Conservation (phyloP, 139 green algal species). For the Micractinium sp. region DNA sequence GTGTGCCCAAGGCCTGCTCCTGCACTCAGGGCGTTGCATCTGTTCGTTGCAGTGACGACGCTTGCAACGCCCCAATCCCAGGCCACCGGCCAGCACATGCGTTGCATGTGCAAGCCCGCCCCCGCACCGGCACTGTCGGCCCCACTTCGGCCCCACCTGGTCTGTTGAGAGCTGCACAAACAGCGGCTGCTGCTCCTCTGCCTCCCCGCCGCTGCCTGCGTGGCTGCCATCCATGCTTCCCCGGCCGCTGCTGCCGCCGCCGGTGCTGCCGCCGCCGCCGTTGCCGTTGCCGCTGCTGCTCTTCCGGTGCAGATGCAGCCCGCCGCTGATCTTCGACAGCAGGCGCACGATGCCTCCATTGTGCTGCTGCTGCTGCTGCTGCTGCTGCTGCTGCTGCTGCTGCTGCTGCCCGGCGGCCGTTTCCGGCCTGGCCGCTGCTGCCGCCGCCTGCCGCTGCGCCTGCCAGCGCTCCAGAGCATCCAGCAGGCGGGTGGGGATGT, state of each 20-base stretch:
- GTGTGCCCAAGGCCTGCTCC: too few relatives aligned
- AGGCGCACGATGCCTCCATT: neutral
- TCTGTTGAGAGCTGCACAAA: slow-evolving; percentile 84
- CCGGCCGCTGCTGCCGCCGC: neutral
- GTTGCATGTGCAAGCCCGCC: neutral
- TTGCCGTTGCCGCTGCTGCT: neutral
- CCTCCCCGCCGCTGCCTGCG: neutral
- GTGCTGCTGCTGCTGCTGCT: neutral
- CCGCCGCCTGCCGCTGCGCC: neutral
- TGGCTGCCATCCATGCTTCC: neutral
- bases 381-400: neutral
- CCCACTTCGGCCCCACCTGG: slow-evolving; percentile 39
- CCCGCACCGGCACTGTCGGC: neutral
- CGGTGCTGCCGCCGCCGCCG: neutral
- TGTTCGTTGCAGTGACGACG: too few relatives aligned
- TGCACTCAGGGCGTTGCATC: neutral
- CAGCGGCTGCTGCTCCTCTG: slow-evolving; percentile 44
- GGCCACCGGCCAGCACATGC: neutral
- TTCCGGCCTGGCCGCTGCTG: neutral
- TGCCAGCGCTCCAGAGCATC: slow-evolving; percentile 29
- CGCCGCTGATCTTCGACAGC: neutral
- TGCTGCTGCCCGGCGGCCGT: neutral
- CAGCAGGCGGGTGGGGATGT: slow-evolving; percentile 64
- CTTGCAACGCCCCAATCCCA: neutral
- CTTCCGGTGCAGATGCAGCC: neutral